phyloP scores from a whole-genome alignment of 2,329 filamentous ascomycete species.

The Cercospora canescens region DNA sequence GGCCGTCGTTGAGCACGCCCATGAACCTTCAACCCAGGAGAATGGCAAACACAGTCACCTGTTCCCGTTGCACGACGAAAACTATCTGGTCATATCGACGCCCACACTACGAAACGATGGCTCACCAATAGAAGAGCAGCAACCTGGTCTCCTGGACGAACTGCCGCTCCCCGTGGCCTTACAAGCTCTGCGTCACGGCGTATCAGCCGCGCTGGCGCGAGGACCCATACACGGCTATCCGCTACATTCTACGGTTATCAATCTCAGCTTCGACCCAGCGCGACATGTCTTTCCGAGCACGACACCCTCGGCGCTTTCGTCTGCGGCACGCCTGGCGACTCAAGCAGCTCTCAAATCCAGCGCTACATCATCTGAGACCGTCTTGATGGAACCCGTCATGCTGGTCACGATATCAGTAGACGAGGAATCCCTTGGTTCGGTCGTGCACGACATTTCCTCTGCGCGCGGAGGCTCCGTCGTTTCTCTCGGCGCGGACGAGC shows the following conservation, averaged over 20 bases:
- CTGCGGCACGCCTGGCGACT: slow-evolving; percentile 67
- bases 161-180: slow-evolving; percentile 52
- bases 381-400: slow-evolving; percentile 92
- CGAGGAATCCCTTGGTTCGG: slow-evolving; percentile 74
- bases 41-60: slow-evolving; percentile 38
- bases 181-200: slow-evolving; percentile 70
- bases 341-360: slow-evolving; percentile 67
- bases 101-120: slow-evolving; percentile 49
- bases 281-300: slow-evolving; percentile 67
- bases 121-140: slow-evolving; percentile 41
- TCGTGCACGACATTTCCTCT: slow-evolving; percentile 79
- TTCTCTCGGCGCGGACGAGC: slow-evolving; percentile 57
- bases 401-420: slow-evolving; percentile 82
- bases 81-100: slow-evolving; percentile 62
- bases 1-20: slow-evolving; percentile 56
- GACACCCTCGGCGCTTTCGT: slow-evolving; percentile 67
- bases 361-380: slow-evolving; percentile 52
- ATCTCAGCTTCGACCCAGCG: slow-evolving; percentile 65
- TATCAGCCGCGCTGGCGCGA: slow-evolving; percentile 77
- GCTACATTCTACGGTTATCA: slow-evolving; percentile 73
- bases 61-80: slow-evolving; percentile 63
- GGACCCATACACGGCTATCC: slow-evolving; percentile 81
- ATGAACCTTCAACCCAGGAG: neutral
- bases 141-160: slow-evolving; percentile 55
- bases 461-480: slow-evolving; percentile 73